These are phyloP conservation scores for Hemileccinum impolitum DNA, from an alignment of 768 basidiomycete genomes.

Conservation along the genomic window DNA sequence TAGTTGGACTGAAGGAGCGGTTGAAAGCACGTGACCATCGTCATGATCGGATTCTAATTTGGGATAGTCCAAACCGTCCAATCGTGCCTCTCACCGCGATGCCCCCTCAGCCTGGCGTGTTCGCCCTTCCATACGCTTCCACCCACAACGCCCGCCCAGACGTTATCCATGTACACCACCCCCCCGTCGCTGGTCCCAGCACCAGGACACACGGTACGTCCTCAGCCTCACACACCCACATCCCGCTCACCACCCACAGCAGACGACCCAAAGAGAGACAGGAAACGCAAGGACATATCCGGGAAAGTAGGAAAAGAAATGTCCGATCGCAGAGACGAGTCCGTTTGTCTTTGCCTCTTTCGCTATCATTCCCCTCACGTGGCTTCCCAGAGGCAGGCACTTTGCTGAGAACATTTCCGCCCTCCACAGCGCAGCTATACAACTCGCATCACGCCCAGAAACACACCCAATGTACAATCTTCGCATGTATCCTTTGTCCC, in stretches of 20 bases:
- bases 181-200: conserved; percentile 40
- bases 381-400: conserved; percentile 50
- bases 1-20: no score
- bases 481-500: conserved; percentile 65
- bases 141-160: conserved; percentile 41
- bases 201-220: conserved; percentile 41
- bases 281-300: conserved; percentile 65
- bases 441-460: conserved; percentile 69
- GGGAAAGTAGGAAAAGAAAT: conserved; percentile 71
- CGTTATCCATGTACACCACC: conserved; percentile 38
- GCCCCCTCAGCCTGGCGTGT: conserved; percentile 71
- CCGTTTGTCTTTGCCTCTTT: conserved; percentile 23
- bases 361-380: conserved; percentile 12
- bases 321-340: conserved; percentile 76
- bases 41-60: conserved; percentile 27
- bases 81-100: conserved; percentile 30
- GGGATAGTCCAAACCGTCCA: conserved; percentile 11
- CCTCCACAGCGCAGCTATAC: conserved; percentile 55
- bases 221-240: conserved; percentile 3
- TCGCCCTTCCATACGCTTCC: conserved; percentile 56
- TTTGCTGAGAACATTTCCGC: conserved; percentile 60
- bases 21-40: conserved; percentile 17
- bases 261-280: conserved; percentile 57
- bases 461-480: conserved; percentile 62
- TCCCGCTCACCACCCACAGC: conserved; percentile 30